phyloP scores from a whole-genome alignment of 1,284 basidiomycete species.

The Schizophyllum amplum region DNA sequence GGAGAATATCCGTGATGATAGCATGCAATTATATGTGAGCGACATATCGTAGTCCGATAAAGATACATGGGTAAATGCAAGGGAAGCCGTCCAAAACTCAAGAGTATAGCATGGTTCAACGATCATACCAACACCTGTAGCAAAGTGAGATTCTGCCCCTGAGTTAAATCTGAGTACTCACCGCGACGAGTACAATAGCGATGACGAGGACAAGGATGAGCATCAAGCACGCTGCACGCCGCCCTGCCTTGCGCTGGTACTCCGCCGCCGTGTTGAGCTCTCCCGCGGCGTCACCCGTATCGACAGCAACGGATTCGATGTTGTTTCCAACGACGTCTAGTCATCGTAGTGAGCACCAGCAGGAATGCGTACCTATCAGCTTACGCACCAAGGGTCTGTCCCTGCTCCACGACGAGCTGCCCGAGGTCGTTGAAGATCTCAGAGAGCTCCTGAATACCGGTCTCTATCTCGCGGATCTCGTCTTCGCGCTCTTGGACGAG shows the following conservation, averaged over 20 bases:
- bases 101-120: no score
- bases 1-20: background rate
- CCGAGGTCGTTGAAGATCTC: conserved; percentile 98
- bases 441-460: conserved; percentile 92
- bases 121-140: no score
- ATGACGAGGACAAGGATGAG: conserved; percentile 84
- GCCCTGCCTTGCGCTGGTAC: conserved; percentile 92
- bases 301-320: conserved; percentile 78
- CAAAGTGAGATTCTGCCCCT: no score
- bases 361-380: background rate
- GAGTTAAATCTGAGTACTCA: no score
- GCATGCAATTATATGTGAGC: background rate
- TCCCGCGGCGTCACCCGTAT: conserved; percentile 80
- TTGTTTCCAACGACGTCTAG: conserved; percentile 96
- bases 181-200: conserved; percentile 86
- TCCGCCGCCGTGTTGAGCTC: conserved; percentile 88
- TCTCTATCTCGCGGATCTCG: conserved; percentile 96
- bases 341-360: background rate
- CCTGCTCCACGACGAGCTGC: conserved; percentile 92
- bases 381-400: conserved; percentile 78
- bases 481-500: conserved; percentile 92
- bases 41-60: background rate
- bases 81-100: no score
- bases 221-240: conserved; percentile 84
- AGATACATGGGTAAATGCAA: no score